Percentiles rank a stretch among this genome's conserved stretches.
Conservation (phyloP, 78 protist genomes). For the Planoprotostelium fungivorum region DNA sequence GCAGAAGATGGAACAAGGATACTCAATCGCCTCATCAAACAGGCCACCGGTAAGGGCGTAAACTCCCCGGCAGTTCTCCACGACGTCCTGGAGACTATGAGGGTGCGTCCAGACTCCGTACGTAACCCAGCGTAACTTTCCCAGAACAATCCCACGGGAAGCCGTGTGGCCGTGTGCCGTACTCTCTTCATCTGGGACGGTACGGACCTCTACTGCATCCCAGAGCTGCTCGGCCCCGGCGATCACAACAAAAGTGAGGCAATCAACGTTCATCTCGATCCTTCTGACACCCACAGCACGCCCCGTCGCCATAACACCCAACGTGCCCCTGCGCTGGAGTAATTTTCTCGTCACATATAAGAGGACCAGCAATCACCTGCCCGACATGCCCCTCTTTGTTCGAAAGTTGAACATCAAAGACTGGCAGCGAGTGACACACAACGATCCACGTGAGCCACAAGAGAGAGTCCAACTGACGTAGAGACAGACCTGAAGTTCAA, state of each 20-base stretch:
- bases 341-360: background rate
- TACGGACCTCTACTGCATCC: background rate
- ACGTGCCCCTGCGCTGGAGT: background rate
- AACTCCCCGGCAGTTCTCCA: background rate
- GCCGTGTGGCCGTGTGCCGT: background rate
- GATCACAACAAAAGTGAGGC: background rate
- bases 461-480: background rate
- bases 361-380: background rate
- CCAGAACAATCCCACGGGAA: background rate
- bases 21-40: background rate
- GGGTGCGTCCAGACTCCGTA: background rate
- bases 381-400: background rate
- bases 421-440: background rate
- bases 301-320: background rate
- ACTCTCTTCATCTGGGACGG: background rate
- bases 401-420: background rate
- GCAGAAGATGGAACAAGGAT: no score
- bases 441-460: background rate
- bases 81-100: background rate
- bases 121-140: background rate
- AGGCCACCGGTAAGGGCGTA: background rate
- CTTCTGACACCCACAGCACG: background rate
- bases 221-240: background rate
- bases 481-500: background rate
- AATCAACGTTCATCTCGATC: background rate